A percentile compares a stretch with the other conserved stretches of the same genome.
Conservation (phyloP, 2,329 filamentous ascomycete species). For the Neopestalotiopsis rosae region DNA sequence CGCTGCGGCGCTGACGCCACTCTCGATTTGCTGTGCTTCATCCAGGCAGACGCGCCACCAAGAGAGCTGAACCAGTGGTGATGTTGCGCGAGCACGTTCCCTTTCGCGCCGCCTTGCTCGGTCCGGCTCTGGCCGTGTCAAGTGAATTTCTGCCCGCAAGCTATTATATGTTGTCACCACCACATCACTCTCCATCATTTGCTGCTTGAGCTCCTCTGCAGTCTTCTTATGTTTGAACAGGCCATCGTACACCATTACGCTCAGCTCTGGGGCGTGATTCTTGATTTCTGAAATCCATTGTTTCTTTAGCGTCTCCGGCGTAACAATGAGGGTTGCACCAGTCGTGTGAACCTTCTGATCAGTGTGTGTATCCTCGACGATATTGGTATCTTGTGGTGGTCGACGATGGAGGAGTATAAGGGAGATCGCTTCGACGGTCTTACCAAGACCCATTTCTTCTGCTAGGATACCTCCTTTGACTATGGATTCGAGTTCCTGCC, state of each 20-base stretch:
- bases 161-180: constrained; percentile 72
- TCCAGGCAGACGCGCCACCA: constrained; percentile 88
- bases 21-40: constrained; percentile 93
- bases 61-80: constrained; percentile 78
- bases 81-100: constrained; percentile 69
- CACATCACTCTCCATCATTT: constrained; percentile 59
- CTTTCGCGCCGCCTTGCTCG: constrained; percentile 70
- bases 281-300: constrained; percentile 68
- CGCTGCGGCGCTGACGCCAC: constrained; percentile 82
- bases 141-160: constrained; percentile 82
- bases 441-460: constrained; percentile 85
- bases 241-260: constrained; percentile 63
- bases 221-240: constrained; percentile 42
- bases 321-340: constrained; percentile 66
- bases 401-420: constrained; percentile 70
- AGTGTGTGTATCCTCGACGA: constrained; percentile 44
- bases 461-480: constrained; percentile 70
- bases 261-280: constrained; percentile 62
- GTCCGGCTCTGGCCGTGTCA: constrained; percentile 71
- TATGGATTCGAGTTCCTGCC: constrained; percentile 45
- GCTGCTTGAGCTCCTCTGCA: constrained; percentile 45
- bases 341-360: constrained; percentile 52
- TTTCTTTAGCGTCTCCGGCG: constrained; percentile 58
- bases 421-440: constrained; percentile 77
- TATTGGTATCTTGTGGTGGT: constrained; percentile 21